A percentile compares a stretch with the other conserved stretches of the same genome.
Evolutionary conservation across 768 basidiomycete species (phyloP).

Genomic region (Gelatoporia subvermispora): DNA sequence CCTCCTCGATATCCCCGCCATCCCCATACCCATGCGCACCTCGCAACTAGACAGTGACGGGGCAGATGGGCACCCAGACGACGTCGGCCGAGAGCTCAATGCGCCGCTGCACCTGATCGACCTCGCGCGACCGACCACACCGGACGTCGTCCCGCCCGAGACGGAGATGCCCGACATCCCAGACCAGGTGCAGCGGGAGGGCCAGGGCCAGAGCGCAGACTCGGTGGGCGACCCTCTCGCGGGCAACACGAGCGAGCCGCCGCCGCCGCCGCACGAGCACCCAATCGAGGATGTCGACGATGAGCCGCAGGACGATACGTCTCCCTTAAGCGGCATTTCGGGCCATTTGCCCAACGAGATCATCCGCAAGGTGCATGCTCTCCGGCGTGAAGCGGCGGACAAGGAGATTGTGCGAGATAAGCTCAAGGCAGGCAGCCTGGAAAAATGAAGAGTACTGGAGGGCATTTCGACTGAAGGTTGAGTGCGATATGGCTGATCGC

Average conservation of each 20-base stretch:
- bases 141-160: constrained; percentile 10
- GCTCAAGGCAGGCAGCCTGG: constrained; percentile 20
- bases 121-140: constrained; percentile 7
- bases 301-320: not conserved
- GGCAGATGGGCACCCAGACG: constrained; percentile 5
- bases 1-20: constrained; percentile 5
- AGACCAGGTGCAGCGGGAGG: constrained; percentile 8
- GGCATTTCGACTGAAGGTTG: constrained; percentile 25
- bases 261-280: constrained; percentile 8
- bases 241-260: constrained; percentile 3
- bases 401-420: constrained; percentile 22
- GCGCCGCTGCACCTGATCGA: constrained; percentile 10
- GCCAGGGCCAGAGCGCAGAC: constrained; percentile 8
- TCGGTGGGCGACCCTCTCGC: not conserved
- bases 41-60: constrained; percentile 2
- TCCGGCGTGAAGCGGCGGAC: constrained; percentile 23
- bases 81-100: no score
- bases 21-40: constrained; percentile 14
- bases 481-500: constrained; percentile 24
- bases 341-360: constrained; percentile 19
- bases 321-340: constrained; percentile 23
- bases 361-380: constrained; percentile 22
- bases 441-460: constrained; percentile 17
- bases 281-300: not conserved
- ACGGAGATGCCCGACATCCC: constrained; percentile 14